Evolutionary conservation across 176 grass and related monocot genomes (phyloP), one percentile per base, ranked within the genome.

Genomic region (Puccinellia tenuiflora): DNA sequence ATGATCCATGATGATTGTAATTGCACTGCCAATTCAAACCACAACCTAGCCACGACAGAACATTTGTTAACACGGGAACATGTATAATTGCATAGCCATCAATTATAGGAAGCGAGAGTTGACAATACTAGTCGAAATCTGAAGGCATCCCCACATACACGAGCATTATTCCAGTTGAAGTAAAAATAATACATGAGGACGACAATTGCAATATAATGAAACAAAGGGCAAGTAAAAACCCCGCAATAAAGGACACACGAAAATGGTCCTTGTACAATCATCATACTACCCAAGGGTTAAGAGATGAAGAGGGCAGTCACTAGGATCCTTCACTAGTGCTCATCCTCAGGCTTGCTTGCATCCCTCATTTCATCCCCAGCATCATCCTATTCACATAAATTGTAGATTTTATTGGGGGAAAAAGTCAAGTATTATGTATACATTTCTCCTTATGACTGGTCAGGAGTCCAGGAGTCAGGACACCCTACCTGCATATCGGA

Each of bases 401-500:
- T 18, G 33, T 69, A 66, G 76, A 48, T 17, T 17, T 31, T 33
- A 22, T 33, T 35, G 5, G 25, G 10, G 17, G n/a, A 12, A 76
- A 34, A 79, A 18, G 25, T 0, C 22, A 10, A 52, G 10, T 54
- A 12, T 33, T 50, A 10, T 51, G 40, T 29, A 67, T 14, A 53
- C 6, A 33, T 24, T 22, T 15, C 54, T 61, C 33, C 29, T 81
- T 55, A 28, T 69, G 31, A 46, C 21, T 28, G 29, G 79, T 54
- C 35, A 57, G 38, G 24, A 73, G n/a, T n/a, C n/a, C n/a, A n/a
- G n/a, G n/a, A n/a, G n/a, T n/a, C n/a, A 57, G 38, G 24, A 73
- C 56, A 74, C 35, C 59, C 14, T 68, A 98, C 96, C 96, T 98
- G 96, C 96, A 98, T 96, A 85, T 98, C 96, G 48, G 96, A 98